Evolutionary conservation across 352 stramenopile species (phyloP), one percentile per base, ranked within the genome.

Genomic region (Pythium phragmitis): DNA sequence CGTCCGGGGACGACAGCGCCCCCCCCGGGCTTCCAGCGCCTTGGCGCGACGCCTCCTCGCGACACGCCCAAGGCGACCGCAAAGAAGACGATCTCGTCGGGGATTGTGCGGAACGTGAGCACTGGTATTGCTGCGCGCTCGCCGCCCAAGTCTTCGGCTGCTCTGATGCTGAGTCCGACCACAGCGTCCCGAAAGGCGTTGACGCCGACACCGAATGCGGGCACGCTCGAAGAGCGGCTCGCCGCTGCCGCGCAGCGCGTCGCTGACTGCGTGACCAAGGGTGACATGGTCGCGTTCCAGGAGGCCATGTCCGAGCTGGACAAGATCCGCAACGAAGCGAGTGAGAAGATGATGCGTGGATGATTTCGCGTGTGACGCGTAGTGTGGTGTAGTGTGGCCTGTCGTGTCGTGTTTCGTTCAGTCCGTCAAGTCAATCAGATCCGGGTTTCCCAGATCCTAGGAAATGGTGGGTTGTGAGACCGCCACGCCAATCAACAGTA

Each of bases 261-360:
- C 19, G 82, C 85, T 7, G 79, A 90, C 39, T 94, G 85, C 39
- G 85, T 91, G 43, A 75, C 72, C 47, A 90, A 89, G 48, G 78
- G 81, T 33, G 83, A 94, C 69, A 94, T 94, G 85, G 63, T 77
- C 45, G 84, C 79, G 36, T 94, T 92, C 75, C 78, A 94, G 65
- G 74, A 80, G 19, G 85, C 85, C 37, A 94, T 94, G 82, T 77
- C 86, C 51, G 82, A 92, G 62, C 67, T 94, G 23, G 85, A 92
- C 54, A 84, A 72, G 70, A 76, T 94, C 52, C 82, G 85, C 21
- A 89, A 83, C 58, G 85, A 94, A 65, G 82, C 82, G 39, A 94
- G 69, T 65, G 64, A 53, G 37, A 88, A 80, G 47, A 73, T 91
- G 52, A 87, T 91, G 80, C 80, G 74, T 17, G 77, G 73, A 46